Base-by-base conservation (phyloP, 2,329 filamentous ascomycete genomes). In the Fusarium sp. region DNA sequence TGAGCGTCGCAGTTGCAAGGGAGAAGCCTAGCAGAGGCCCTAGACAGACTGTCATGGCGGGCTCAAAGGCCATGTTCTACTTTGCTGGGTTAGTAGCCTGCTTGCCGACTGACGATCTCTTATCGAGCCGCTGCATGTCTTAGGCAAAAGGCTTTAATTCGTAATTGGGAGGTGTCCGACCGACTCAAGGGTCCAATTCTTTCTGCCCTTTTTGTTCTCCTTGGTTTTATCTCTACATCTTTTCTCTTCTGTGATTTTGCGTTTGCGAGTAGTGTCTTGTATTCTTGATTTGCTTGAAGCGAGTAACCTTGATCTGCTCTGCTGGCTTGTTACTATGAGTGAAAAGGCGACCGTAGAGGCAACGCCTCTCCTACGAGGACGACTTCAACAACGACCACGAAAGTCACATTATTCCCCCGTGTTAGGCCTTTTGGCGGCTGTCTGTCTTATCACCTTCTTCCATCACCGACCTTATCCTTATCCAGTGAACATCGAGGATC, bases 371-470 rank as follows among this genome's bases (percentile, higher is more conserved):
- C 25, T 76, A 25, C 42, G 54, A 60, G 49, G 59, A 42, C 61
- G 40, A 9, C 44, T 57, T 25, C 63, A 43, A 28, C 63, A 59
- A 40, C 64, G 60, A 42, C 66, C 54, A 35, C 65, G 40, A 23
- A 71, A 44, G 38, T 53, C 66, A 10, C 67, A 46, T 9, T 28
- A 49, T 23, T 54, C 67, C 9, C 61, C 66, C 8, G 25, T 71
- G 6, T 35, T 79, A 21, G 75, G 69, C 11, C 56, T 78, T 13
- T 37, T 79, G 47, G 75, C 66, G 2, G 65, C 71, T 23, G 42
- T 73, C 30, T 73, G 65, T 28, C 47, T 77, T 7, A 40, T 77
- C 9, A 49, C 65, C 21, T 78, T 77, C 49, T 78, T 76, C 32
- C 69, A 77, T 23, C 60, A 62, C 8, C 58, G 64, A 21, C 76